These are phyloP conservation scores for Moringa oleifera DNA, from an alignment of 345 rosid species.

Conservation along the genomic window DNA sequence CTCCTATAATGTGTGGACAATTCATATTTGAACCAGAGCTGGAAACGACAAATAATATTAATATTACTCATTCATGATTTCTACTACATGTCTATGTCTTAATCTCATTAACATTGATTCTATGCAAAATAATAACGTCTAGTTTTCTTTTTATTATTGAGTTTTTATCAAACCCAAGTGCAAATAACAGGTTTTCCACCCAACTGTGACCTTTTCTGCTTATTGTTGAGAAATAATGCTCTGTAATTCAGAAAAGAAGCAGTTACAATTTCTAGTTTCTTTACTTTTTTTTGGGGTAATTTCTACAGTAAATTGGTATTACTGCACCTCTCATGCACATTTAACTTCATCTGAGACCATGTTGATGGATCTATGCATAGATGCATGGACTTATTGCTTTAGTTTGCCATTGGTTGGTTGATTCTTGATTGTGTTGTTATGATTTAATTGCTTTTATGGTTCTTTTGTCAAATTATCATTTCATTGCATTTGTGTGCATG, in stretches of 20 bases:
- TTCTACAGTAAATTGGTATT: too few species aligned
- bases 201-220: background rate
- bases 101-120: background rate
- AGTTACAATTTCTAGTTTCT: too few species aligned
- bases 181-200: background rate
- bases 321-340: too few species aligned
- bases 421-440: background rate
- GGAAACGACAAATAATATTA: background rate
- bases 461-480: background rate
- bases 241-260: too few species aligned
- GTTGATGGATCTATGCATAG: background rate
- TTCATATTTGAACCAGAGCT: background rate
- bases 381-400: background rate
- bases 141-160: too few species aligned
- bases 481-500: background rate
- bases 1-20: background rate
- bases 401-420: background rate
- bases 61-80: background rate
- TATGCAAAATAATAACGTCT: background rate
- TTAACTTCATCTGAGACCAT: background rate
- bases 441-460: slow-evolving; percentile 3
- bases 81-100: background rate
- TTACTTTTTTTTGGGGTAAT: too few species aligned
- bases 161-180: background rate
- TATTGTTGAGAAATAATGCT: too few species aligned